These are phyloP conservation scores for Silene latifolia DNA, from an alignment of 148 eudicot species.

Conservation along the genomic window DNA sequence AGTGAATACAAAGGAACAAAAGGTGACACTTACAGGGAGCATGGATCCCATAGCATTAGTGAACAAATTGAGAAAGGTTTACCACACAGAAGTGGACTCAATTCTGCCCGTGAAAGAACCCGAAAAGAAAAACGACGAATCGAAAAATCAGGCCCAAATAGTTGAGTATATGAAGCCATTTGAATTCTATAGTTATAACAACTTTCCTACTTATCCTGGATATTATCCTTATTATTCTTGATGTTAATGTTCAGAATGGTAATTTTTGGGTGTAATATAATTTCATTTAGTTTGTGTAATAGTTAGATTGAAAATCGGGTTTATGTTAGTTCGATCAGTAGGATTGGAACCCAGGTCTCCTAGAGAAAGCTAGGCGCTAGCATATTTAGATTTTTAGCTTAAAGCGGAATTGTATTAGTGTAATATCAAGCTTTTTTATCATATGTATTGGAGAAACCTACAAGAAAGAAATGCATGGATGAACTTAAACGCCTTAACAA, in stretches of 20 bases:
- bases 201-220: neutral
- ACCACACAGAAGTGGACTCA: constrained; percentile 37
- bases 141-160: constrained; percentile 16
- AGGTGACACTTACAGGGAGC: constrained; percentile 51
- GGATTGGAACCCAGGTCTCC: neutral
- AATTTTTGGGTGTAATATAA: too few relatives aligned
- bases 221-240: neutral
- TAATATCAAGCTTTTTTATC: too few relatives aligned
- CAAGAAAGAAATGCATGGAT: too few relatives aligned
- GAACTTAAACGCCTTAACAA: too few relatives aligned
- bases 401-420: too few relatives aligned
- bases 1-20: constrained; percentile 42
- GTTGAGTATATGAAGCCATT: neutral
- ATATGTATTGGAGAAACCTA: too few relatives aligned
- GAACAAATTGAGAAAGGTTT: constrained; percentile 46
- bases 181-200: neutral
- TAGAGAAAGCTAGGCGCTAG: too few relatives aligned
- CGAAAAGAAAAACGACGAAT: constrained; percentile 45
- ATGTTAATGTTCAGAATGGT: neutral
- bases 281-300: neutral
- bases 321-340: neutral
- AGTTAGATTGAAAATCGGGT: neutral
- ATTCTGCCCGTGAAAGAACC: constrained; percentile 59
- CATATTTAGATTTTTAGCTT: too few relatives aligned
- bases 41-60: constrained; percentile 47